Evolutionary conservation across 2,329 filamentous ascomycete genomes (phyloP).

Genomic region (Cytospora piceicola): DNA sequence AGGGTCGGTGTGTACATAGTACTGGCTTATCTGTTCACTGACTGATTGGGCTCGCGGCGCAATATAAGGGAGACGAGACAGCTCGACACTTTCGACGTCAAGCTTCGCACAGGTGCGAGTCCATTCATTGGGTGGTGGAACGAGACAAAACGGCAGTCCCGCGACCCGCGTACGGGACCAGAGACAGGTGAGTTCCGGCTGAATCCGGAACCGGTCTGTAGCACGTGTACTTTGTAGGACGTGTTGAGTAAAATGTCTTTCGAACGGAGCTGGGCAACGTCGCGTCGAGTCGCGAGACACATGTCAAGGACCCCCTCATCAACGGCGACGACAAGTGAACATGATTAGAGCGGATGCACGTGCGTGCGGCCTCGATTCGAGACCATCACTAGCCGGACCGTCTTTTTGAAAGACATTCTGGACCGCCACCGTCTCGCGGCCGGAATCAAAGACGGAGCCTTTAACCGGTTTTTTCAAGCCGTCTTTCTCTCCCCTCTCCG

Average conservation of each 20-base stretch:
- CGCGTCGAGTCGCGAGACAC: neutral
- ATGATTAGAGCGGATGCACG: neutral
- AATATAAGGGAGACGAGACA: slow-evolving; percentile 9
- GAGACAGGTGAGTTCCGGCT: neutral
- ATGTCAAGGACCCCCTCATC: neutral
- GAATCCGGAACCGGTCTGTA: neutral
- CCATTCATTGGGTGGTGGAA: slow-evolving; percentile 9
- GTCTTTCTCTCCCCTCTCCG: neutral
- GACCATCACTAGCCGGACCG: slow-evolving; percentile 13
- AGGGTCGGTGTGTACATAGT: neutral
- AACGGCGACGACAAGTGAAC: neutral
- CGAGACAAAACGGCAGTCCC: slow-evolving; percentile 5
- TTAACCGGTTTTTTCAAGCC: neutral
- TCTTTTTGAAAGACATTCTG: neutral
- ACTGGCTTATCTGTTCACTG: neutral
- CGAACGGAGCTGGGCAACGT: neutral
- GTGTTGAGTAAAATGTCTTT: neutral
- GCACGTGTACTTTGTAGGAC: neutral
- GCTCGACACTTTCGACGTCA: slow-evolving; percentile 8
- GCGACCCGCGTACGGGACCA: neutral
- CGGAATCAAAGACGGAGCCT: slow-evolving; percentile 13
- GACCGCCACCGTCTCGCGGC: slow-evolving; percentile 3
- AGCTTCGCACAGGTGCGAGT: neutral
- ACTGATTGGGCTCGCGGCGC: slow-evolving; percentile 1
- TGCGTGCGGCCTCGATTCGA: neutral